Percentiles rank a stretch among this genome's conserved stretches.
phyloP scores from a whole-genome alignment of 2,329 filamentous ascomycete species.

The Sporothrix schenckii region DNA sequence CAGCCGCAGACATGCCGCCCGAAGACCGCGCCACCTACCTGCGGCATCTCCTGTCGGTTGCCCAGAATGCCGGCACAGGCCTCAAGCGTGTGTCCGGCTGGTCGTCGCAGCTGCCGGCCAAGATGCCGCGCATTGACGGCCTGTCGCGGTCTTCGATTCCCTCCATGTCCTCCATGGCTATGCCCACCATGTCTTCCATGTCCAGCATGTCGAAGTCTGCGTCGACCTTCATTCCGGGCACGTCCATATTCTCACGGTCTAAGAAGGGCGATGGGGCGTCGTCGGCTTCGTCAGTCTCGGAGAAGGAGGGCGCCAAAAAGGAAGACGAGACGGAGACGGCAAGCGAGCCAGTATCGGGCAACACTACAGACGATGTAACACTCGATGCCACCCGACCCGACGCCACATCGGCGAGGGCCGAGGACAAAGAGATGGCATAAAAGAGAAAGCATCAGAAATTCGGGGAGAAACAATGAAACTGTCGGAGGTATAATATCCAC shows the following conservation, averaged over 20 bases:
- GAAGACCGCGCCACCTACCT: slow-evolving; percentile 50
- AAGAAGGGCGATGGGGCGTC: slow-evolving; percentile 7
- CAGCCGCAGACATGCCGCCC: slow-evolving; percentile 19
- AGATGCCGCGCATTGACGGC: slow-evolving; percentile 46
- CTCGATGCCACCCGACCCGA: background rate
- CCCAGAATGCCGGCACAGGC: slow-evolving; percentile 53
- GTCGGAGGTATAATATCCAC: background rate
- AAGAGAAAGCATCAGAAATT: too few relatives aligned
- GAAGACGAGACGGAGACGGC: background rate
- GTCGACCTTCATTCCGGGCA: slow-evolving; percentile 5
- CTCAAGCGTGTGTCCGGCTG: slow-evolving; percentile 41
- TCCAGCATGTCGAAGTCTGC: slow-evolving; percentile 33
- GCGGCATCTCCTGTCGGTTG: slow-evolving; percentile 54
- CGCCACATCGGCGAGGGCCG: background rate
- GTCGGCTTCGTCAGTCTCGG: slow-evolving; percentile 11
- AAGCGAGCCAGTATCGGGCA: slow-evolving; percentile 4
- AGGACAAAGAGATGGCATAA: slow-evolving; percentile 2
- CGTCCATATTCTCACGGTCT: slow-evolving; percentile 13
- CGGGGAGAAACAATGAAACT: background rate
- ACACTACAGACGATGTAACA: background rate
- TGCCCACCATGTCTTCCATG: slow-evolving; percentile 22
- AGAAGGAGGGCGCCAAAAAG: background rate
- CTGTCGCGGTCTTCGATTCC: slow-evolving; percentile 42
- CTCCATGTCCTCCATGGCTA: slow-evolving; percentile 39
- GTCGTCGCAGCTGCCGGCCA: slow-evolving; percentile 50